Conservation (phyloP, 371 early-diverging fungal genomes). For the Encephalitozoon cuniculi region DNA sequence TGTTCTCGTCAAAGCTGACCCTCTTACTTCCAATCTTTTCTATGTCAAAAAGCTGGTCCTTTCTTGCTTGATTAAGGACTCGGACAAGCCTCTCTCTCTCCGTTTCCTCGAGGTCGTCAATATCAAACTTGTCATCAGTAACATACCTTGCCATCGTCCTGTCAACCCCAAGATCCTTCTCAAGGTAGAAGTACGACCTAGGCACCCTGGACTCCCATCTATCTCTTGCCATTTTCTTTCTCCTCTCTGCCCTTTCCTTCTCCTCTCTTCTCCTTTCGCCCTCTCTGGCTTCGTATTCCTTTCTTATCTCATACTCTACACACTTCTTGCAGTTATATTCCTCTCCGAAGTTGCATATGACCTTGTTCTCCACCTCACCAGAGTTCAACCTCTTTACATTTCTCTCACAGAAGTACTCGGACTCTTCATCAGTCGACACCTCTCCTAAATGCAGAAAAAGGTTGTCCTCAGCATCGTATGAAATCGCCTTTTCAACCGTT, state of each 20-base stretch:
- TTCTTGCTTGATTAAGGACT: neutral
- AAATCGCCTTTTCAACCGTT: constrained; percentile 6
- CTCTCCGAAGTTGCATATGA: constrained; percentile 30
- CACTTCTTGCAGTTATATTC: constrained; percentile 16
- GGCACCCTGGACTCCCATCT: neutral
- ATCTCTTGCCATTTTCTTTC: neutral
- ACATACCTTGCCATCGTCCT: constrained; percentile 1
- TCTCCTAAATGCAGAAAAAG: constrained; percentile 16
- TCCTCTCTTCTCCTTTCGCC: neutral
- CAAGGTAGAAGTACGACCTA: neutral
- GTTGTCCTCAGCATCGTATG: neutral
- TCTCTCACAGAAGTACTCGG: constrained; percentile 20
- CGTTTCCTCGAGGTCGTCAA: constrained; percentile 27
- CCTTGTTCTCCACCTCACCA: neutral
- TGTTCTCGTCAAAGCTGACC: neutral
- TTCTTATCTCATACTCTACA: constrained; percentile 24
- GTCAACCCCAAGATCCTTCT: constrained; percentile 31
- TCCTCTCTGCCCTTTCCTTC: neutral
- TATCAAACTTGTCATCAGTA: constrained; percentile 34
- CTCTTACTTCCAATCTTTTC: too few species aligned
- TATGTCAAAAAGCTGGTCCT: neutral
- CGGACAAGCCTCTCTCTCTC: constrained; percentile 1
- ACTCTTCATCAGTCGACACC: constrained; percentile 26
- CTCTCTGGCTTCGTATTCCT: constrained; percentile 22
- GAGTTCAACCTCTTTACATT: constrained; percentile 7